Evolutionary conservation across 306 rosid species (phyloP).

Genomic region (Pterocarpus santalinus): DNA sequence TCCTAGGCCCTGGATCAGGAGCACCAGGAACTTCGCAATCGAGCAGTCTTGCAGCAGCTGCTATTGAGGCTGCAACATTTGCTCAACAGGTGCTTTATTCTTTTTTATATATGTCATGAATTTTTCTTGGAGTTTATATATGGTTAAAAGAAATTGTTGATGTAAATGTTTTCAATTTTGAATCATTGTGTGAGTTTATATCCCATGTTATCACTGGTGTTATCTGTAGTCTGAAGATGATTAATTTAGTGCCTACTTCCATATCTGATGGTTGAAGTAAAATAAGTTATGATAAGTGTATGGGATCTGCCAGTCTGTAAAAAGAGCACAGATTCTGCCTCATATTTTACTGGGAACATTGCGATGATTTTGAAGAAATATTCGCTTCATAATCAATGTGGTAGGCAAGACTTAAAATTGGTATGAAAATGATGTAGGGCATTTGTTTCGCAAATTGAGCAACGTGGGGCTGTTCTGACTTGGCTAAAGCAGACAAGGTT

Average conservation of each 20-base stretch:
- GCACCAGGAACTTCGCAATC: slow-evolving; percentile 85
- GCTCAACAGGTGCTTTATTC: slow-evolving; percentile 81
- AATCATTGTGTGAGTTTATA: slow-evolving; percentile 19
- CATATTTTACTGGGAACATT: not conserved
- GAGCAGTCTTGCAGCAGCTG: slow-evolving; percentile 98
- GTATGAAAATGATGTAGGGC: not conserved
- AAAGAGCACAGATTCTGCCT: slow-evolving; percentile 34
- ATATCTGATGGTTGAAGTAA: slow-evolving; percentile 20
- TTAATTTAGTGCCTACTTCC: slow-evolving; percentile 6
- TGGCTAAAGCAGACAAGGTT: not conserved
- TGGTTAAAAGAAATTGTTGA: not conserved
- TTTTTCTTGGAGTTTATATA: slow-evolving; percentile 17
- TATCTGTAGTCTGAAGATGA: too few species aligned
- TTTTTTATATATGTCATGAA: not conserved
- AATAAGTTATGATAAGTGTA: slow-evolving; percentile 17
- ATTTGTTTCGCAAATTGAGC: not conserved
- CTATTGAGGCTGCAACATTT: slow-evolving; percentile 98
- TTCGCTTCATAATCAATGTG: slow-evolving; percentile 14
- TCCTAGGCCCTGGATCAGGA: slow-evolving; percentile 90
- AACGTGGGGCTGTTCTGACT: not conserved
- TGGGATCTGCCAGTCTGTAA: slow-evolving; percentile 25
- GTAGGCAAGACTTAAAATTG: slow-evolving; percentile 10
- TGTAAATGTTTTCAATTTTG: slow-evolving; percentile 25
- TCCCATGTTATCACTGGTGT: slow-evolving; percentile 7
- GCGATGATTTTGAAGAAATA: not conserved